Evolutionary conservation across 2,329 filamentous ascomycete genomes (phyloP).

Genomic region (Fusarium decemcellulare): DNA sequence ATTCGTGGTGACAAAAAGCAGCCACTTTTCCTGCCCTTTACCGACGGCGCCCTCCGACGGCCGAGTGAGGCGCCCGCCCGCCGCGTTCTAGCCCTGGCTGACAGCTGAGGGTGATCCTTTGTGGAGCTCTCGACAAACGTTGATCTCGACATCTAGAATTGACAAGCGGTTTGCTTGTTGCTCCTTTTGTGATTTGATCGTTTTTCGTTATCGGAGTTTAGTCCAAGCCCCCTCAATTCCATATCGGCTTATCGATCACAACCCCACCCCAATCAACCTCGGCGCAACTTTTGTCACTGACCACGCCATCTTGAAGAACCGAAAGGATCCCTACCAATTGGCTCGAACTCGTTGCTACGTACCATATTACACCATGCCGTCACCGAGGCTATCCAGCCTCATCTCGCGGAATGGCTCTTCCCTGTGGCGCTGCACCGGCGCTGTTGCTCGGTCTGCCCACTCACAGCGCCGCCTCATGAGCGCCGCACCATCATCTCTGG

Average conservation of each 20-base stretch:
- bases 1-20: not conserved
- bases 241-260: constrained; percentile 6
- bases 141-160: constrained; percentile 6
- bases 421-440: constrained; percentile 35
- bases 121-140: constrained; percentile 4
- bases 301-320: constrained; percentile 7
- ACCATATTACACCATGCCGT: constrained; percentile 23
- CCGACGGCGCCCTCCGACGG: constrained; percentile 43
- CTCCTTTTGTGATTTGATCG: not conserved
- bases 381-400: constrained; percentile 37
- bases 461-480: constrained; percentile 42
- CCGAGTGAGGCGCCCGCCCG: constrained; percentile 23
- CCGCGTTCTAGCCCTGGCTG: constrained; percentile 26
- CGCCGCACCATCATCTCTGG: constrained; percentile 37
- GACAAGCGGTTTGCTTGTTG: not conserved
- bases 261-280: constrained; percentile 16
- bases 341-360: not conserved
- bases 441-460: constrained; percentile 28
- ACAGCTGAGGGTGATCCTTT: too few species aligned
- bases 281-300: not conserved
- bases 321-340: not conserved
- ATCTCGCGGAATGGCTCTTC: constrained; percentile 34
- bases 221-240: not conserved
- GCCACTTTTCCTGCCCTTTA: constrained; percentile 21
- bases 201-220: not conserved